Percentiles rank a stretch among this genome's conserved stretches.
These are phyloP conservation scores for Toxoplasma gondii DNA, from an alignment of 169 alveolate species.

Conservation along the genomic window DNA sequence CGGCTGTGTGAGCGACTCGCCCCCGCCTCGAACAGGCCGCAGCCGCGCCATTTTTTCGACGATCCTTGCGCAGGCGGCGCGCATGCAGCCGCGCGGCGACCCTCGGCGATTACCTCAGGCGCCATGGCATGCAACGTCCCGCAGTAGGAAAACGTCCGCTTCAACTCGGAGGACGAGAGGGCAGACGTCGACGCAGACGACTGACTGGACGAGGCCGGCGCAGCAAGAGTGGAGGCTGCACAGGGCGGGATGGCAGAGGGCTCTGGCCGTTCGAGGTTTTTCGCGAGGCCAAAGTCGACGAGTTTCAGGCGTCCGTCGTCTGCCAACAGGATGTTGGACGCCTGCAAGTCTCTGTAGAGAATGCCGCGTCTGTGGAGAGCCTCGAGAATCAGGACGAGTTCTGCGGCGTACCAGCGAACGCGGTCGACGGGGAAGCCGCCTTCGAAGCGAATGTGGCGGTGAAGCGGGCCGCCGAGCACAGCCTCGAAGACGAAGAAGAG, in stretches of 20 bases:
- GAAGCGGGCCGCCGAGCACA: constrained; percentile 58
- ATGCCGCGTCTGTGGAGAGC: constrained; percentile 72
- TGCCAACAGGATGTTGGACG: constrained; percentile 82
- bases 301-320: constrained; percentile 78
- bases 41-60: too few species aligned
- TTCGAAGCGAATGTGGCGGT: constrained; percentile 32
- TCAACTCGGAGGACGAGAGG: neutral
- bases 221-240: neutral
- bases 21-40: too few species aligned
- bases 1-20: too few species aligned
- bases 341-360: constrained; percentile 81
- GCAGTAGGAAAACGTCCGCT: constrained; percentile 46
- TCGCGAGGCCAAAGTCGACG: constrained; percentile 82
- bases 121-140: constrained; percentile 71
- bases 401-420: constrained; percentile 50
- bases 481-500: constrained; percentile 42
- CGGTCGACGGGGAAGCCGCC: constrained; percentile 36
- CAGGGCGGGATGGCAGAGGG: neutral
- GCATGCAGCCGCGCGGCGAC: too few species aligned
- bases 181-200: too few species aligned
- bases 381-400: constrained; percentile 72
- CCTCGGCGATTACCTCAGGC: constrained; percentile 69
- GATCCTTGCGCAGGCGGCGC: too few species aligned
- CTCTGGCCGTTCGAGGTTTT: neutral
- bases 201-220: too few species aligned